Percentiles rank a stretch among this genome's conserved stretches.
These are phyloP conservation scores for Cyberlindnera veronae DNA, from an alignment of 805 yeast genomes.

Conservation along the genomic window DNA sequence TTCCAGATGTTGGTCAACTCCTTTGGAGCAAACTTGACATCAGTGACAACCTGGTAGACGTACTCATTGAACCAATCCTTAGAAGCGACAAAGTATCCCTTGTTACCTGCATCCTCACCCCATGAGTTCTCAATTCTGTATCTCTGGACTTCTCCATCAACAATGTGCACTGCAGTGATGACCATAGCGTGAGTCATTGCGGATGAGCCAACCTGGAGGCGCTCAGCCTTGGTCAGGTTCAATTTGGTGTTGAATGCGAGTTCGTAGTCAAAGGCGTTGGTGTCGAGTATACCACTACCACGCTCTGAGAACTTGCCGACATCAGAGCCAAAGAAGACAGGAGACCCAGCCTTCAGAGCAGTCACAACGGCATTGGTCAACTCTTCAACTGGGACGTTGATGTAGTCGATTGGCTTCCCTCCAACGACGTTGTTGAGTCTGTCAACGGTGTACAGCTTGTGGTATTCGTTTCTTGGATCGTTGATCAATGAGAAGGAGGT, in stretches of 20 bases:
- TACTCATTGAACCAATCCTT: slow-evolving; percentile 70
- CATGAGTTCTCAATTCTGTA: slow-evolving; percentile 75
- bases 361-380: slow-evolving; percentile 59
- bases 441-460: slow-evolving; percentile 63
- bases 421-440: slow-evolving; percentile 68
- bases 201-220: slow-evolving; percentile 65
- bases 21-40: slow-evolving; percentile 41
- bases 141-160: slow-evolving; percentile 57
- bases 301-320: slow-evolving; percentile 59
- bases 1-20: slow-evolving; percentile 38
- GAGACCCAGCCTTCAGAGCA: slow-evolving; percentile 64
- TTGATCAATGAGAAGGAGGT: slow-evolving; percentile 63
- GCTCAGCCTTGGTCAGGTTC: slow-evolving; percentile 55
- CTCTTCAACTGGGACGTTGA: slow-evolving; percentile 56
- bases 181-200: slow-evolving; percentile 89
- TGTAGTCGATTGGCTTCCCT: slow-evolving; percentile 63
- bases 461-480: slow-evolving; percentile 74
- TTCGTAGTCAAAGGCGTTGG: slow-evolving; percentile 61
- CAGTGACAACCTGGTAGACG: slow-evolving; percentile 65
- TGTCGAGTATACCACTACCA: slow-evolving; percentile 70
- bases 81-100: slow-evolving; percentile 66
- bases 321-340: slow-evolving; percentile 86
- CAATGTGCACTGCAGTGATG: slow-evolving; percentile 74
- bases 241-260: slow-evolving; percentile 51
- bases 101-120: slow-evolving; percentile 62